Percentiles rank a stretch among this genome's conserved stretches.
Evolutionary conservation across 768 basidiomycete species (phyloP).

Genomic region (Strobilomyces confusus): DNA sequence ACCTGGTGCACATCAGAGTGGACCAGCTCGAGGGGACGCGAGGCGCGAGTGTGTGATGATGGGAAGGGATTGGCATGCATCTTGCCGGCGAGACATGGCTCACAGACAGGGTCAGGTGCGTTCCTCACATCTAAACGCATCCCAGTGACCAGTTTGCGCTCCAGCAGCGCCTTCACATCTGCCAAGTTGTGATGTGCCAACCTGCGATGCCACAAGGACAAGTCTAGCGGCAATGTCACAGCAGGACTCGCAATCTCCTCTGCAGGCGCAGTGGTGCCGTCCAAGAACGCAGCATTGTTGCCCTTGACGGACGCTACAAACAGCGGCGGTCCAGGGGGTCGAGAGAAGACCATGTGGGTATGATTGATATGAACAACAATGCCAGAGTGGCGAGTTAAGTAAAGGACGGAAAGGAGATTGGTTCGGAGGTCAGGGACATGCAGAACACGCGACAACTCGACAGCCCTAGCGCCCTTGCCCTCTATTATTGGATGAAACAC

Average conservation of each 20-base stretch:
- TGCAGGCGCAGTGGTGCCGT: not conserved
- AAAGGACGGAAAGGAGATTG: too few species aligned
- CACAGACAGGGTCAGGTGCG: not conserved
- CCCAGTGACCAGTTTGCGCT: not conserved
- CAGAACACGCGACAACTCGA: too few species aligned
- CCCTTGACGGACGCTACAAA: too few species aligned
- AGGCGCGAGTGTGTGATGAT: not conserved
- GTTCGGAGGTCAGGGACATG: too few species aligned
- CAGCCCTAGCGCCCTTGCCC: too few species aligned
- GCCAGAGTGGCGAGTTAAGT: too few species aligned
- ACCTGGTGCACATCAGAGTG: not conserved
- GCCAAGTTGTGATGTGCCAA: not conserved
- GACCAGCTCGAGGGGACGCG: not conserved
- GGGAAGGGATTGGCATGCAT: not conserved
- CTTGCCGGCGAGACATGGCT: not conserved
- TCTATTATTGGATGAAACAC: too few species aligned
- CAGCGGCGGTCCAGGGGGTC: too few species aligned
- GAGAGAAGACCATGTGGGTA: too few species aligned
- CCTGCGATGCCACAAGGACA: constrained; percentile 19
- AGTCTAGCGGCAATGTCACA: not conserved
- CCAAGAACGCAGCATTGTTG: not conserved
- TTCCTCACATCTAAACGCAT: not conserved
- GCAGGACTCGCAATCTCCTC: not conserved
- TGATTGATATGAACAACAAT: too few species aligned
- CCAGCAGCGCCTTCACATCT: not conserved